Evolutionary conservation across 345 rosid species (phyloP), one percentile per base, ranked within the genome.

Genomic region (Lumnitzera littorea): DNA sequence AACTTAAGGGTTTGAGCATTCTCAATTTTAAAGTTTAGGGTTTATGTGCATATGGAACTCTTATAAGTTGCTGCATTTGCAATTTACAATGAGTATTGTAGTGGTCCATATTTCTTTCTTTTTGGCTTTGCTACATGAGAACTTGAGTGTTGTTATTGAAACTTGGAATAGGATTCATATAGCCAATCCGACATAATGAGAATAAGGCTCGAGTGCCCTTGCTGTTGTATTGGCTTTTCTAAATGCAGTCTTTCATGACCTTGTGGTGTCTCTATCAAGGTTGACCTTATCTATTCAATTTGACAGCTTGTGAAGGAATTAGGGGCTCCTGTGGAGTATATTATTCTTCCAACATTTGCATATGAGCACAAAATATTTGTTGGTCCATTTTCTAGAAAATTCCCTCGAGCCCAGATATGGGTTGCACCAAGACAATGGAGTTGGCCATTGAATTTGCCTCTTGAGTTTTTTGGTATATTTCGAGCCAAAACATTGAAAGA

Each of bases 361-460:
- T 92, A 92, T 15, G 98, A 92, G 78, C 98, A 92, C 72, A 92
- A 92, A 72, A 92, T 92, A 50, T 92, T 92, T 66, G 95, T 92
- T 13, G 96, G 91, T 11, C 98, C 97, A 1, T 92, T 92, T 72
- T 92, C 98, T 10, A 81, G 98, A 68, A 92, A 92, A 77, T 92
- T 89, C 62, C 96, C 98, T 0, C 70, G 71, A 58, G 98, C 98
- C 60, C 88, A 78, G 62, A 70, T 92, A 50, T 92, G 96, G 96
- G 96, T 89, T 62, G 98, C 98, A 51, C 98, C 98, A 16, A 85
- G 98, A 79, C 98, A 89, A 52, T 92, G 98, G 98, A 92, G 96
- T 68, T 92, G 98, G 96, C 98, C 98, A 48, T 58, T 92, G 75
- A 89, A 89, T 68, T 68, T 92, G 72, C 98, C 96, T 4, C 94